These are phyloP conservation scores for Rubroboletus satanas DNA, from an alignment of 768 basidiomycete species.

Conservation along the genomic window DNA sequence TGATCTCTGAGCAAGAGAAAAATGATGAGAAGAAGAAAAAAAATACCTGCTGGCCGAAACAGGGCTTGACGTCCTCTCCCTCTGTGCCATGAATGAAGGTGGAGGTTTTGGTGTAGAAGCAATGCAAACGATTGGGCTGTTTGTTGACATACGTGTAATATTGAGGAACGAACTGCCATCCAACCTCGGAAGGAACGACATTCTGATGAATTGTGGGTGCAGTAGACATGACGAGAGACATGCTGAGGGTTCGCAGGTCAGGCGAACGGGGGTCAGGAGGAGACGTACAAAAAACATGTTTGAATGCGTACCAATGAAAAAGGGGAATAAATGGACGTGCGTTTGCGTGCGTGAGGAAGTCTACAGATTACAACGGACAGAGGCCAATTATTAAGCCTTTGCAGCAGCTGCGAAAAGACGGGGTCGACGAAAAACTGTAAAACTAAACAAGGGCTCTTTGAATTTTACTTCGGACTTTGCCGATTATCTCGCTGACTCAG, in stretches of 20 bases:
- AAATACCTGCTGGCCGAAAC: constrained; percentile 88
- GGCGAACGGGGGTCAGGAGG: constrained; percentile 4
- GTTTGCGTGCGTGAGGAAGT: constrained; percentile 34
- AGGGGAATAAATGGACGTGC: constrained; percentile 34
- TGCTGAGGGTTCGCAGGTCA: constrained; percentile 17
- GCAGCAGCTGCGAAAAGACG: constrained; percentile 24
- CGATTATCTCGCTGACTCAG: constrained; percentile 30
- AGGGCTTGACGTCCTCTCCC: constrained; percentile 88
- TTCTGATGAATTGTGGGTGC: constrained; percentile 49
- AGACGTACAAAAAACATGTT: neutral
- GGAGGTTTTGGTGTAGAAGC: constrained; percentile 97
- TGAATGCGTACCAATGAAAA: constrained; percentile 24
- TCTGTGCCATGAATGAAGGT: constrained; percentile 97
- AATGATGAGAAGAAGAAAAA: neutral
- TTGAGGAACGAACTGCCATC: constrained; percentile 99
- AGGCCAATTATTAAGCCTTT: constrained; percentile 29
- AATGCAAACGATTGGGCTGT: constrained; percentile 92
- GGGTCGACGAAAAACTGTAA: constrained; percentile 21
- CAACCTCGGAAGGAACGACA: constrained; percentile 90
- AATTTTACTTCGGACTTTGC: constrained; percentile 33
- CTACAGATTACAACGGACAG: constrained; percentile 35
- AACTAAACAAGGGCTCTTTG: constrained; percentile 6
- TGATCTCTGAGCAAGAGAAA: constrained; percentile 2
- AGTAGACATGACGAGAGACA: constrained; percentile 38
- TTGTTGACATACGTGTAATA: constrained; percentile 99